Base-by-base conservation (phyloP, 78 protist species). In the Anaeramoeba flamelloides region DNA sequence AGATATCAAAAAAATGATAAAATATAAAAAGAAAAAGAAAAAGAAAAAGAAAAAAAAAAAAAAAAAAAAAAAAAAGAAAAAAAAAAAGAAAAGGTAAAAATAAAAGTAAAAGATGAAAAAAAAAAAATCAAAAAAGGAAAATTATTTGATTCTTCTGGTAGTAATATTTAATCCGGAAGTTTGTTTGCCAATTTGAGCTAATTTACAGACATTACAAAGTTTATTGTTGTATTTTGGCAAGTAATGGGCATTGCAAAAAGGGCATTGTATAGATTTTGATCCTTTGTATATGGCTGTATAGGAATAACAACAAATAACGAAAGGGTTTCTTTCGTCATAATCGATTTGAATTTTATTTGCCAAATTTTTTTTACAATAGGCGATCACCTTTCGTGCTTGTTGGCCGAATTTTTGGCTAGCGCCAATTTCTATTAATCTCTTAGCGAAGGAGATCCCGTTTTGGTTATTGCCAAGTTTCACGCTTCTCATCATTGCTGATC, bases 391-490 rank as follows among this genome's bases (percentile, higher is more conserved):
- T 53, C 69, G 8, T 53, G 69, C 69, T 53, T 53, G 8, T 53
- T 53, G 34, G 8, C 34, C 8, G 34, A 53, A 53, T 53, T 53
- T 17, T 53, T 53, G 69, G 17, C 17, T 53, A 26, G 69, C 69
- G 8, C 69, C 69, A 53, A 91, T 81, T 39, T 90, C 91, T n/a
- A 93, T 64, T 40, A 94, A 84, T 12, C 98, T 78, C 36, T 84
- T 81, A 3, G 92, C 92, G 65, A 94, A 92, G 39, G 91, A 75
- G 1, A 87, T 83, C 31, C 94, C 94, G 8, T 79, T 31, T 34
- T 31, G 36, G 40, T 64, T 86, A 87, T 91, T 86, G 79, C 92
- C 87, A 53, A 83, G 36, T 81, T 88, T 90, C 76, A 30, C 85
- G 34, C 81, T 41, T 3, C 40, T n/a, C 32, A 40, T 81, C 94